These are phyloP conservation scores for Monotropa hypopitys DNA, from an alignment of 179 eudicot species.

Conservation along the genomic window DNA sequence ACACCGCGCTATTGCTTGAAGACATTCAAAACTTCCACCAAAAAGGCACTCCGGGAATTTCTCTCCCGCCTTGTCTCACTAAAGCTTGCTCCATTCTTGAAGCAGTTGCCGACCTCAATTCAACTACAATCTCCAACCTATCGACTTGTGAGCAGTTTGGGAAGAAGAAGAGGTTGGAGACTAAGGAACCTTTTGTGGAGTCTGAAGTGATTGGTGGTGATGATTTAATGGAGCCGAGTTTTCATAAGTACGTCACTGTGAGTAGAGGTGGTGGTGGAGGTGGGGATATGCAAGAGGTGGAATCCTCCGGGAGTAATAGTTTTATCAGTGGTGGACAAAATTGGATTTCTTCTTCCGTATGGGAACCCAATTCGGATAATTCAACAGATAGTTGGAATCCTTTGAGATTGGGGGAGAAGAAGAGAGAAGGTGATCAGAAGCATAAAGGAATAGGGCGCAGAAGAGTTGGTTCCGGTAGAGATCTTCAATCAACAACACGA, in stretches of 20 bases:
- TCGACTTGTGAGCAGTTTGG: constrained; percentile 14
- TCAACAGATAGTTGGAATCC: constrained; percentile 68
- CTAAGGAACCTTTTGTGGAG: constrained; percentile 41
- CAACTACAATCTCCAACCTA: constrained; percentile 31
- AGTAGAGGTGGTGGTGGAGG: constrained; percentile 46
- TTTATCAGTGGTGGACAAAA: constrained; percentile 35
- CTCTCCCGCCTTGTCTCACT: constrained; percentile 48
- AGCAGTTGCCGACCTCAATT: constrained; percentile 89
- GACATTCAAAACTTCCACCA: constrained; percentile 94
- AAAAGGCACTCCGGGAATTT: constrained; percentile 28
- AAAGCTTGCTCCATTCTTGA: constrained; percentile 77
- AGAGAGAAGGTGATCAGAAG: constrained; percentile 14
- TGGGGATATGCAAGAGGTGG: constrained; percentile 43
- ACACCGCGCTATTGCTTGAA: constrained; percentile 61
- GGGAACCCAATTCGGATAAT: constrained; percentile 85
- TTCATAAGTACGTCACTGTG: constrained; percentile 81
- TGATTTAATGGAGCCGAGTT: constrained; percentile 61
- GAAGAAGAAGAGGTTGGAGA: constrained; percentile 23
- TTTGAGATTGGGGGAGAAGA: constrained; percentile 8
- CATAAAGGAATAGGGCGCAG: constrained; percentile 22
- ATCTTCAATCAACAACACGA: constrained; percentile 3
- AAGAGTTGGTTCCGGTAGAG: constrained; percentile 15
- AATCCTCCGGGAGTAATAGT: constrained; percentile 85
- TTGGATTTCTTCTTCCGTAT: constrained; percentile 51
- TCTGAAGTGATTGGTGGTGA: constrained; percentile 46